Evolutionary conservation across 2,329 filamentous ascomycete genomes (phyloP), one percentile per base, ranked within the genome.

Genomic region (Cucurbitaria berberidis): DNA sequence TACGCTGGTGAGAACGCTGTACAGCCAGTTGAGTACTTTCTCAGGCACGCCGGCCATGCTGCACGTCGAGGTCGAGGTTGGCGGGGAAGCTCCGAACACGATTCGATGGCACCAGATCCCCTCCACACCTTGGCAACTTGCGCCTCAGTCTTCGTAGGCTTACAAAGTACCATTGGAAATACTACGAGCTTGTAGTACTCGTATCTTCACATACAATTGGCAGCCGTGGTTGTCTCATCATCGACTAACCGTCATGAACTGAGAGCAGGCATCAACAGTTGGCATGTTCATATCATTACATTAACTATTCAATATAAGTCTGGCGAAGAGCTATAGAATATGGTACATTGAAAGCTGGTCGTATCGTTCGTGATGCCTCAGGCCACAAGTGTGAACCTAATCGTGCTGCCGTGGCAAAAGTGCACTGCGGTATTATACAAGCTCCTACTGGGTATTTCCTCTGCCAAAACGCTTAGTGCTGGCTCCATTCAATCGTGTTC

Each of bases 401-500:
- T 26, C 34, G 34, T 59, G 47, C 53, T 39, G 36, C 19, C 36
- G 24, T 47, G 51, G 51, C 19, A 36, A 50, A 47, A 34, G 42
- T 26, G 48, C 45, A 38, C 42, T 56, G 34, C 48, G 51, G 49
- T 71, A 66, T 50, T 62, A 27, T 72, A 70, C 69, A 69, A 45
- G 41, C 50, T 39, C 26, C 38, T 19, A 48, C 46, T 38, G 45
- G 58, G 55, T 55, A 59, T 60, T 53, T 62, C 40, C 55, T 51
- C 41, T 41, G 52, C 24, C 29, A 34, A 16, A 19, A 19, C 40
- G 10, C 57, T 84, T 81, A 98, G 77, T 99, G 95, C 80, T 97
- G 93, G 74, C 90, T 96, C 95, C 95, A 99, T 78, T 99, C 89
- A 69, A 99, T 99, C 38, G 91, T 96, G 77, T 96, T 90, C 64